phyloP scores from a whole-genome alignment of 1,284 basidiomycete species.

The Mycena citricolor region DNA sequence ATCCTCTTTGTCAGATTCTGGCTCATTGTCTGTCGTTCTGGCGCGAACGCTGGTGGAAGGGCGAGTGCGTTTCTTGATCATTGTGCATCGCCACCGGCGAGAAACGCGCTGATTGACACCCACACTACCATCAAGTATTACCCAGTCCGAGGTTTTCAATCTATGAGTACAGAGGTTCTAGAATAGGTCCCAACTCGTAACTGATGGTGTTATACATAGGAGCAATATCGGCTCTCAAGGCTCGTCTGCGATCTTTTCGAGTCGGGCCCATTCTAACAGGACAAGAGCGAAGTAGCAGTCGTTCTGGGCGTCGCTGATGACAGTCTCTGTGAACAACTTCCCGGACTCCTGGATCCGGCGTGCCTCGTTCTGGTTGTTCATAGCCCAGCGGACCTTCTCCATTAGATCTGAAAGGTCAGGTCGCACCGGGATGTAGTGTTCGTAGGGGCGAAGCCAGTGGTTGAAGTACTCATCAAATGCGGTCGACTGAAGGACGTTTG shows the following conservation, averaged over 20 bases:
- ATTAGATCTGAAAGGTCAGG: constrained; percentile 17
- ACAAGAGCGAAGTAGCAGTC: constrained; percentile 18
- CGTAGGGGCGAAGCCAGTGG: constrained; percentile 16
- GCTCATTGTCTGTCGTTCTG: constrained; percentile 41
- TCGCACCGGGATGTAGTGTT: constrained; percentile 16
- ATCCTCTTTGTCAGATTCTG: constrained; percentile 42
- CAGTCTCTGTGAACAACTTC: constrained; percentile 13
- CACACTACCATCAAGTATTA: too few relatives aligned
- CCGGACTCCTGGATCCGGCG: constrained; percentile 16
- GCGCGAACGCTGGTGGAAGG: constrained; percentile 54
- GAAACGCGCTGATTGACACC: too few relatives aligned
- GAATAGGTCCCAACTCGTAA: too few relatives aligned
- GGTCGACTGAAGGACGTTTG: constrained; percentile 6
- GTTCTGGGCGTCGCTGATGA: constrained; percentile 18
- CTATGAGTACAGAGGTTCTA: too few relatives aligned
- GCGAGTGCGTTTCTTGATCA: constrained; percentile 67
- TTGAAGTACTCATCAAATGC: constrained; percentile 19
- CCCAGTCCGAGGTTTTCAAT: too few relatives aligned
- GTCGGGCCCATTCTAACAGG: constrained; percentile 15
- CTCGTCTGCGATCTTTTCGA: too few relatives aligned
- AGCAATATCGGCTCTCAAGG: too few relatives aligned
- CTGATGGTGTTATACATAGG: too few relatives aligned
- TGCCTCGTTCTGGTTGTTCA: constrained; percentile 12
- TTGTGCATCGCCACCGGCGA: too few relatives aligned
- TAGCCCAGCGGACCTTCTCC: constrained; percentile 18